Percentiles rank a stretch among this genome's conserved stretches.
These are phyloP conservation scores for Tetraselmis chui DNA, from an alignment of 139 green algal genomes.

Conservation along the genomic window DNA sequence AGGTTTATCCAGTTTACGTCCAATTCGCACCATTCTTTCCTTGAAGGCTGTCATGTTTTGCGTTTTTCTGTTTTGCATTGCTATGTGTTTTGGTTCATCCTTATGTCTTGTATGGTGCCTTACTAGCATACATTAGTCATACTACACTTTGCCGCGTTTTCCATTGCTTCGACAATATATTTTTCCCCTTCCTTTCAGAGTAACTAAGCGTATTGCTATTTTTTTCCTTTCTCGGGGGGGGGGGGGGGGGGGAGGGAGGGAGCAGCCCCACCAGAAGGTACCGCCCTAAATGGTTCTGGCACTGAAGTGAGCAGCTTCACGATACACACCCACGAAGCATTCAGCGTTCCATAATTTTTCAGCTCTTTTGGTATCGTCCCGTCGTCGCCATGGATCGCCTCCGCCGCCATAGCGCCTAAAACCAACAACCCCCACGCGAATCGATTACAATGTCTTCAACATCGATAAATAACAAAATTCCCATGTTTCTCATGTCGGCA, in stretches of 20 bases:
- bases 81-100: too few species aligned
- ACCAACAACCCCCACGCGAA: neutral
- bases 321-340: neutral
- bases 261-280: neutral
- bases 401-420: neutral
- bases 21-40: too few species aligned
- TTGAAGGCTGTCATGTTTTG: too few species aligned
- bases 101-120: too few species aligned
- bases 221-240: neutral
- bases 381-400: neutral
- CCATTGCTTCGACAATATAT: too few species aligned
- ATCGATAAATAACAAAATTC: too few species aligned
- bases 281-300: neutral
- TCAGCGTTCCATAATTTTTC: neutral
- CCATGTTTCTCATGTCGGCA: too few species aligned
- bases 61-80: too few species aligned
- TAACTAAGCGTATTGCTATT: neutral
- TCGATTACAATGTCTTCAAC: neutral
- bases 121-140: too few species aligned
- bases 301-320: neutral
- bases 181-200: neutral
- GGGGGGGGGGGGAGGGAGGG: neutral
- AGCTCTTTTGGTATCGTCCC: neutral
- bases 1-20: too few species aligned
- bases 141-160: too few species aligned